Evolutionary conservation across 2,329 filamentous ascomycete species (phyloP).

Genomic region (Verticillium klebahnii): DNA sequence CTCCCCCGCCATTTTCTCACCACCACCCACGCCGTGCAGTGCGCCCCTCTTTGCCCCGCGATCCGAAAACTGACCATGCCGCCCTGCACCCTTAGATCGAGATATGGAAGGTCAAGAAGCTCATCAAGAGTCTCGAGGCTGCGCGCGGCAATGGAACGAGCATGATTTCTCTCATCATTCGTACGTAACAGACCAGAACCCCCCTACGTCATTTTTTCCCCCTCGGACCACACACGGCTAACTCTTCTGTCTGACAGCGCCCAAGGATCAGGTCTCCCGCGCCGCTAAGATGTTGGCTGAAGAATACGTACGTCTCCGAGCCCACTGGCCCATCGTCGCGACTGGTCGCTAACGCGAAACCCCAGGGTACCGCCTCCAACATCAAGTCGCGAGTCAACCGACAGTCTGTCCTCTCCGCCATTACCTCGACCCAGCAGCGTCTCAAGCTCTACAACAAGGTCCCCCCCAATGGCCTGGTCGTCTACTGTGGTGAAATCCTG

Average conservation of each 20-base stretch:
- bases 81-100: slow-evolving; percentile 47
- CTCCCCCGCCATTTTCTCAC: slow-evolving; percentile 3
- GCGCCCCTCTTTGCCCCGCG: slow-evolving; percentile 11
- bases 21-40: background rate
- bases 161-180: slow-evolving; percentile 99
- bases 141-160: slow-evolving; percentile 97
- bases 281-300: slow-evolving; percentile 99
- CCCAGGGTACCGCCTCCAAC: slow-evolving; percentile 91
- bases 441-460: slow-evolving; percentile 99
- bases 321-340: background rate
- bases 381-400: slow-evolving; percentile 99
- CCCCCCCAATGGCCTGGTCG: slow-evolving; percentile 91
- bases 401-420: slow-evolving; percentile 94
- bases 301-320: slow-evolving; percentile 74
- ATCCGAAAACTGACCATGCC: slow-evolving; percentile 13
- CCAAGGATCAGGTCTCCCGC: slow-evolving; percentile 96
- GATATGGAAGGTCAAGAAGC: slow-evolving; percentile 98
- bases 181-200: slow-evolving; percentile 40
- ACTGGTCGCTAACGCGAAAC: background rate
- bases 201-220: background rate
- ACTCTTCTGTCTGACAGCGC: slow-evolving; percentile 50
- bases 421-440: slow-evolving; percentile 97
- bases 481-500: slow-evolving; percentile 99
- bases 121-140: slow-evolving; percentile 97
- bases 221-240: background rate